These are phyloP conservation scores for Hypoxylon crocopeplum DNA, from an alignment of 495 filamentous ascomycete species.

Conservation along the genomic window DNA sequence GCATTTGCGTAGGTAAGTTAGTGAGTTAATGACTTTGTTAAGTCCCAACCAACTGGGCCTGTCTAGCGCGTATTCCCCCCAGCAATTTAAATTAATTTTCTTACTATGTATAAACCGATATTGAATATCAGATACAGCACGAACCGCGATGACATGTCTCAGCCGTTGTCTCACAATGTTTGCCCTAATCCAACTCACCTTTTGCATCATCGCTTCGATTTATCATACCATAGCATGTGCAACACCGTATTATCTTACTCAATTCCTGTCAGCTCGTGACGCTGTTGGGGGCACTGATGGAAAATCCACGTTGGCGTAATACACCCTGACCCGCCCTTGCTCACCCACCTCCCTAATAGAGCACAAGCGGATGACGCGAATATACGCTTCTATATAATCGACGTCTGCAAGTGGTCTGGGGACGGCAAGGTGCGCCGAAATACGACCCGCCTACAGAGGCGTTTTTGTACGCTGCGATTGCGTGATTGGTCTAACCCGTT, in stretches of 20 bases:
- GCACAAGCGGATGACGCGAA: not conserved
- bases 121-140: no score
- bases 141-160: no score
- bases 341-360: not conserved
- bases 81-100: no score
- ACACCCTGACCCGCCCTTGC: not conserved
- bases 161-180: not conserved
- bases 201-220: not conserved
- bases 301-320: not conserved
- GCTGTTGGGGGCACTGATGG: not conserved
- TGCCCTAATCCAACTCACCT: not conserved
- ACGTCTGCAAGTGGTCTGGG: not conserved
- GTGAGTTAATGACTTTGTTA: no score
- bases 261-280: not conserved
- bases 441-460: constrained; percentile 11
- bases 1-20: no score
- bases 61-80: no score
- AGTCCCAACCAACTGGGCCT: no score
- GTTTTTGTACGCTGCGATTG: constrained; percentile 25
- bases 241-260: not conserved
- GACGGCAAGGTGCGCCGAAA: constrained; percentile 12
- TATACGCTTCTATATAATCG: not conserved
- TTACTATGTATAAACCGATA: no score
- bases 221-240: not conserved
- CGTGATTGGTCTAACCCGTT: constrained; percentile 21